Conservation (phyloP, 176 grass and related monocot genomes). For the Musa schizocarpa region DNA sequence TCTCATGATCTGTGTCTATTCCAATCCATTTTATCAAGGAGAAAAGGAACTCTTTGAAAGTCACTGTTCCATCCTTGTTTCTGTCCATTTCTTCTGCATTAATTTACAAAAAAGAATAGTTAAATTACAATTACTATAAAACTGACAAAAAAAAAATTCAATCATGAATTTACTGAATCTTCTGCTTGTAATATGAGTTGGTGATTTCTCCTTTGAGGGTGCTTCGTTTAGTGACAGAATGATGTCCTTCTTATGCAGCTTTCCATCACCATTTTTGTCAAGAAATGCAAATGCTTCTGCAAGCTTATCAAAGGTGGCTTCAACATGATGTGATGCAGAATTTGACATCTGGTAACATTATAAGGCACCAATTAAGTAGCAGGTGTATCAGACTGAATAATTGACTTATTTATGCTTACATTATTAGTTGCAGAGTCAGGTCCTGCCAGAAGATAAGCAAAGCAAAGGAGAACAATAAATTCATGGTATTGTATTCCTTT, state of each 20-base stretch:
- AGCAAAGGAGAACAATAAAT: slow-evolving; percentile 66
- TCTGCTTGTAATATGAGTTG: slow-evolving; percentile 28
- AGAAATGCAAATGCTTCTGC: slow-evolving; percentile 58
- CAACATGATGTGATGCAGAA: slow-evolving; percentile 40
- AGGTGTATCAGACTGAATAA: no score
- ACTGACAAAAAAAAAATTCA: neutral
- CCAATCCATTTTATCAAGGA: slow-evolving; percentile 58
- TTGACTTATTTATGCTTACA: slow-evolving; percentile 19
- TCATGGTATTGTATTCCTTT: slow-evolving; percentile 54
- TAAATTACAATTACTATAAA: neutral
- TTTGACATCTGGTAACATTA: slow-evolving; percentile 28
- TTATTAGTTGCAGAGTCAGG: slow-evolving; percentile 30
- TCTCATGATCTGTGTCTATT: slow-evolving; percentile 29
- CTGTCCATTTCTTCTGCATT: slow-evolving; percentile 72
- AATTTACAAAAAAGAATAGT: neutral
- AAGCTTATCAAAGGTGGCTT: slow-evolving; percentile 48
- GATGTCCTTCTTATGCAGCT: slow-evolving; percentile 41
- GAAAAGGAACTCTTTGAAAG: slow-evolving; percentile 67
- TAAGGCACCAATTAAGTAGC: no score
- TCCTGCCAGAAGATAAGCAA: slow-evolving; percentile 40
- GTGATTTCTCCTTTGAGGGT: slow-evolving; percentile 48
- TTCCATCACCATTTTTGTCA: slow-evolving; percentile 55
- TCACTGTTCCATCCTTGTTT: slow-evolving; percentile 54
- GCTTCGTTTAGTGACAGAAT: slow-evolving; percentile 46
- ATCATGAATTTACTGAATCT: slow-evolving; percentile 40